Base-by-base conservation (phyloP, 164 flowering plant species). In the Umbilicus rupestris region DNA sequence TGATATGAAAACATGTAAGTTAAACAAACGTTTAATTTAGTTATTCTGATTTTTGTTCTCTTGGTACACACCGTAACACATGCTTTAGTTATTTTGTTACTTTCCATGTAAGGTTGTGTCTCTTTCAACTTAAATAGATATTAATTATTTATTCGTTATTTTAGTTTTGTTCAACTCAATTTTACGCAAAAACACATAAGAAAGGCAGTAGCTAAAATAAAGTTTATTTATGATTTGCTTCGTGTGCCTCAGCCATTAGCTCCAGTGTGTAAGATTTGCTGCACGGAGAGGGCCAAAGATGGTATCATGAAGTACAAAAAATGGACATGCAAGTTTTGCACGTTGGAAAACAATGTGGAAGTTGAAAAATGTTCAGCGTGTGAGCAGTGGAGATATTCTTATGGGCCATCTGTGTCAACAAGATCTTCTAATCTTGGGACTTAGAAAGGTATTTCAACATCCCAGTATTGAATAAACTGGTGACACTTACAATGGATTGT, bases 311-410 rank as follows among this genome's bases (percentile, higher is more conserved):
- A 83, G 75, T 78, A 72, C 79, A 79, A 79, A 50, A 20, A 73
- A 5, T 92, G 98, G 98, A 76, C 90, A 12, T 93, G 97, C 71
- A 87, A 80, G 79, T 86, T 87, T 71, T 93, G 98, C 69, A 92
- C 98, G 2, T 66, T 90, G 66, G 98, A 87, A 45, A 90, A 92
- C 78, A 71, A 71, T 69, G 78, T 83, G 66, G 74, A 78, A 66
- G 65, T 81, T 73, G 94, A 92, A 17, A 88, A 76, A 73, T 93
- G 98, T 70, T 71, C 73, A 60, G 97, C 93, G 39, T 93, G 98
- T 75, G 90, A 73, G 46, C 83, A 86, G 68, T 90, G 98, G 98
- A 87, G 94, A 83, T 93, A 88, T 68, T 90, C 98, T n/a, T 50
- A 76, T 70, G 98, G 98, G 9, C 69, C 82, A 10, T 97, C 97